Percentiles rank a stretch among this genome's conserved stretches.
Conservation (phyloP, 2,329 filamentous ascomycete genomes). For the Monilinia fructigena region DNA sequence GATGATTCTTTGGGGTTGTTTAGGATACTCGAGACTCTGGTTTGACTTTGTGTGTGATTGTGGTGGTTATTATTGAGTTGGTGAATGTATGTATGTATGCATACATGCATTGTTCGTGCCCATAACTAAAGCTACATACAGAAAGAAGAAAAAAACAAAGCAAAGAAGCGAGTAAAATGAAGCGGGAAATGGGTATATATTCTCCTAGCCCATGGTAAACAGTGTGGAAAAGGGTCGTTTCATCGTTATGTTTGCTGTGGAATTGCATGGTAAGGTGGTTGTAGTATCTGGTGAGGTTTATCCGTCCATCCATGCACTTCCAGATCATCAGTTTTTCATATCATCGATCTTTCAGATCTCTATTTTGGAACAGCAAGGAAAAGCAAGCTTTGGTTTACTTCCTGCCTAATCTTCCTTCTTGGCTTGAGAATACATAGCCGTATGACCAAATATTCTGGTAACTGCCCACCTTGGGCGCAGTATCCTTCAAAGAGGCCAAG, state of each 20-base stretch:
- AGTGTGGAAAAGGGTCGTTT: not conserved
- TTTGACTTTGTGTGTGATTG: no score
- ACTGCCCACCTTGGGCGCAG: conserved; percentile 27
- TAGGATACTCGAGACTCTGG: no score
- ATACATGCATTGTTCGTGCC: no score
- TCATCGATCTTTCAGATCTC: not conserved
- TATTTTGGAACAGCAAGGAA: not conserved
- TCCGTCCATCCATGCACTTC: not conserved
- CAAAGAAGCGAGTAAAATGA: not conserved
- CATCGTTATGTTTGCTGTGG: not conserved
- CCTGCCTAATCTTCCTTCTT: not conserved
- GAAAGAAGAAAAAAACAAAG: not conserved
- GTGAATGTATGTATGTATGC: no score
- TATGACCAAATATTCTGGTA: conserved; percentile 29
- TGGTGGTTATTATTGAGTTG: no score
- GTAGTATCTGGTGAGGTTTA: no score
- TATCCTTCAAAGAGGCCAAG: conserved; percentile 26
- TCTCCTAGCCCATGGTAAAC: no score
- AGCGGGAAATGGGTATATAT: not conserved
- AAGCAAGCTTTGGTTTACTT: no score
- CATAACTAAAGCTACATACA: not conserved
- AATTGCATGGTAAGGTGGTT: not conserved
- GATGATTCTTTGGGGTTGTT: no score
- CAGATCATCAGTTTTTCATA: not conserved
- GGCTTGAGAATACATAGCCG: conserved; percentile 25